Evolutionary conservation across 1,139 yeast species (phyloP), one percentile per base, ranked within the genome.

Genomic region (Blastobotrys ciferrii): DNA sequence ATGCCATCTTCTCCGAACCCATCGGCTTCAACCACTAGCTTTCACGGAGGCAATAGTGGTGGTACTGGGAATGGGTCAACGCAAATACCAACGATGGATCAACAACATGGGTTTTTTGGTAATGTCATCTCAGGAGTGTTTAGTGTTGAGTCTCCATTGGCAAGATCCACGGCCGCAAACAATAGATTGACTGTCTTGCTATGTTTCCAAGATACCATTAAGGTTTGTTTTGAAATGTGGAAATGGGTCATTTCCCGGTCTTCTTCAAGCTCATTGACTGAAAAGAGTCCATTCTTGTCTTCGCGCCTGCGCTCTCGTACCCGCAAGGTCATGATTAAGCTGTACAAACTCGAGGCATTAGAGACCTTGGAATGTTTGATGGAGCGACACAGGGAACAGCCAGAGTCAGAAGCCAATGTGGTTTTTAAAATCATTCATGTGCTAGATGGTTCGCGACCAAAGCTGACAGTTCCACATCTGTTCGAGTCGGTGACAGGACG

Each of bases 111-210:
- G 0, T 84, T 86, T 61, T 77, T 86, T 54, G 88, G 88, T 0
- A 80, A 79, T 51, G 91, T 87, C 11, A 84, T 85, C 44, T 89
- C 87, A 55, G 96, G 96, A 2, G 96, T 89, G 0, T 87, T 91
- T 61, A 85, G 82, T 51, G 80, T 85, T 9, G 97, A 89, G 56
- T 75, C 87, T 0, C 85, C 89, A 0, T 73, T 75, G 4, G 75
- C 76, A 4, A 71, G 80, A 44, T 71, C 79, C 1, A 78, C 77
- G 19, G 80, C 80, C 30, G 81, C 67, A 7, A 65, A 64, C 30
- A 60, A 80, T 50, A 67, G 82, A 25, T 72, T 76, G 52, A 74
- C 84, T 0, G 74, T 84, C 2, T 64, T 84, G 20, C 71, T 78
- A 38, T 78, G 94, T 9, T 78, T 87, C 62, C 84, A 79, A 52